phyloP scores from a whole-genome alignment of 2,329 filamentous ascomycete species.

The Dryadomyces sulphureus region DNA sequence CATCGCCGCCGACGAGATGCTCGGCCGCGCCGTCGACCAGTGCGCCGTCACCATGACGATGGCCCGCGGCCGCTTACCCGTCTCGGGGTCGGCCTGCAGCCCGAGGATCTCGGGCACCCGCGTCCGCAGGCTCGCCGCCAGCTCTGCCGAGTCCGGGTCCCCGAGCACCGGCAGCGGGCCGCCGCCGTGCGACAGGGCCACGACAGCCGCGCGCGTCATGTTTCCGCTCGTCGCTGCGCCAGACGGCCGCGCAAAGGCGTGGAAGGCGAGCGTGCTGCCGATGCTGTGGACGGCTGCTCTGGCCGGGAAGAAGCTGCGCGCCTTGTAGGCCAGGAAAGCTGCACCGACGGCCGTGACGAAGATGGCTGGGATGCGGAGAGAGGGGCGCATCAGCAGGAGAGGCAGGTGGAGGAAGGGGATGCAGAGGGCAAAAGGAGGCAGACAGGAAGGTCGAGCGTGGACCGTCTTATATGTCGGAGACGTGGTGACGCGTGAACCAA shows the following conservation, averaged over 20 bases:
- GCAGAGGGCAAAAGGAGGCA: neutral
- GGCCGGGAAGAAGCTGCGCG: neutral
- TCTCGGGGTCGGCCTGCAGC: constrained; percentile 25
- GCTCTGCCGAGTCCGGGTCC: constrained; percentile 34
- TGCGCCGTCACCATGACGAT: constrained; percentile 45
- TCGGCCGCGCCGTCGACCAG: constrained; percentile 34
- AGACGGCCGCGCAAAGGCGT: neutral
- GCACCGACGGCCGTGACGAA: constrained; percentile 9
- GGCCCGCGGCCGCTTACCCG: constrained; percentile 24
- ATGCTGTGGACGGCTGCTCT: neutral
- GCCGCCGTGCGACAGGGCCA: constrained; percentile 35
- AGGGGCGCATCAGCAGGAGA: neutral
- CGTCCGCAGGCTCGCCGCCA: constrained; percentile 35
- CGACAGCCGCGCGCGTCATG: constrained; percentile 28
- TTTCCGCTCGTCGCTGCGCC: neutral
- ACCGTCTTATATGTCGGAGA: too few relatives aligned
- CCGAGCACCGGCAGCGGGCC: constrained; percentile 43
- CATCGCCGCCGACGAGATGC: constrained; percentile 31
- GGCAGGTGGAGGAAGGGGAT: neutral
- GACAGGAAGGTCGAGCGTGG: neutral
- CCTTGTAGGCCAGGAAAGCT: constrained; percentile 7
- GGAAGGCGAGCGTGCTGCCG: neutral
- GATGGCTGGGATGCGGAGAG: constrained; percentile 5
- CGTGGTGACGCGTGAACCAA: too few relatives aligned
- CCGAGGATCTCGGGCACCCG: constrained; percentile 40